A percentile compares a stretch with the other conserved stretches of the same genome.
phyloP scores from a whole-genome alignment of 257 asterid genomes.

The Gentiana dahurica region DNA sequence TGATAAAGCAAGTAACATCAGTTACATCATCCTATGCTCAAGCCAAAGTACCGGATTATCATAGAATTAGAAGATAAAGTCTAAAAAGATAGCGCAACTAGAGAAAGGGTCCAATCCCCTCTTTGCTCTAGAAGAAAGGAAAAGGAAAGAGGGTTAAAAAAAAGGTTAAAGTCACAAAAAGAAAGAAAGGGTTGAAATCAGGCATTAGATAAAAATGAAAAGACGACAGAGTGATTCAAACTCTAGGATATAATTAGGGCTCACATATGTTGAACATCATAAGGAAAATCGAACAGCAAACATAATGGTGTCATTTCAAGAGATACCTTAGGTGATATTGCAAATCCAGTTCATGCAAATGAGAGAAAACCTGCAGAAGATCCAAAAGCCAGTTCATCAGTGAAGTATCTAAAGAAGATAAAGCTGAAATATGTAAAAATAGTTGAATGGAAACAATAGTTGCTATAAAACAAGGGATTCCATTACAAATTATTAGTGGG shows the following conservation, averaged over 20 bases:
- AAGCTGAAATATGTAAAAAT: conserved; percentile 6
- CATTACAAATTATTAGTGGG: background rate
- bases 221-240: background rate
- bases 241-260: background rate
- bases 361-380: conserved; percentile 79
- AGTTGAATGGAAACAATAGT: background rate
- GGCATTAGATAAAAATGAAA: background rate
- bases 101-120: too few relatives aligned
- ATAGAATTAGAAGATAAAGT: too few relatives aligned
- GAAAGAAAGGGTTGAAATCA: background rate
- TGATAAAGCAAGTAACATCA: too few relatives aligned
- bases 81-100: too few relatives aligned
- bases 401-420: conserved; percentile 10
- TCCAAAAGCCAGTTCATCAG: conserved; percentile 1
- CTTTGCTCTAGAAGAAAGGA: background rate
- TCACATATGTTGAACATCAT: background rate
- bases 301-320: background rate
- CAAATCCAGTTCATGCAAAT: conserved; percentile 90
- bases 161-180: background rate
- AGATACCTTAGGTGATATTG: conserved; percentile 89
- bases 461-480: background rate
- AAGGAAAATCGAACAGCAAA: background rate
- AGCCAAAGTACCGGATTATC: too few relatives aligned
- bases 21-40: too few relatives aligned
- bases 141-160: background rate